Percentiles rank a stretch among this genome's conserved stretches.
phyloP scores from a whole-genome alignment of 306 rosid species.

The Trifolium dubium region DNA sequence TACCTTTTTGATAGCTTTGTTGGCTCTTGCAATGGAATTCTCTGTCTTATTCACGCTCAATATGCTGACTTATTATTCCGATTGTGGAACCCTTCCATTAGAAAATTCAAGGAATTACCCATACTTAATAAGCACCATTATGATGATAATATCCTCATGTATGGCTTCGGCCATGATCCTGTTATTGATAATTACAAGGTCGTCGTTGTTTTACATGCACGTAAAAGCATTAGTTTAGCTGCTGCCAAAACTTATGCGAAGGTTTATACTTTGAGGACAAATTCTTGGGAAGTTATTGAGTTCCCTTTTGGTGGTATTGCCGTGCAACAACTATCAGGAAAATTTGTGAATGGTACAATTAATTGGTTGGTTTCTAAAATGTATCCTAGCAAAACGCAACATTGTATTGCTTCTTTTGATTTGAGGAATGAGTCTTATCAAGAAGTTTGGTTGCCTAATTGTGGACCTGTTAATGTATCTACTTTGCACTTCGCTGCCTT shows the following conservation, averaged over 20 bases:
- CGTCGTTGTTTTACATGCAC: no score
- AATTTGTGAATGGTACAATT: no score
- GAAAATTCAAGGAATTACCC: neutral
- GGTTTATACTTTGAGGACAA: neutral
- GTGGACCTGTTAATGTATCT: neutral
- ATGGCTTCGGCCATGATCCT: neutral
- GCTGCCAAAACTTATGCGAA: no score
- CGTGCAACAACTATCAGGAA: no score
- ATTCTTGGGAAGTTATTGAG: no score
- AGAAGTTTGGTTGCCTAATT: neutral
- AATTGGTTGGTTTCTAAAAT: no score
- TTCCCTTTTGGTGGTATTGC: no score
- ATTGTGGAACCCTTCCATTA: neutral
- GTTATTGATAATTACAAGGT: no score
- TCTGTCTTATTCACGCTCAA: neutral
- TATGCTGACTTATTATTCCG: no score
- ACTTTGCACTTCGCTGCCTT: neutral
- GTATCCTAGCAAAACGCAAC: neutral
- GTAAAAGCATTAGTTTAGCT: no score
- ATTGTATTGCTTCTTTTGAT: neutral
- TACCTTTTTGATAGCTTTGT: neutral
- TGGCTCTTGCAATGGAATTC: neutral
- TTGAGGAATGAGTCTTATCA: neutral
- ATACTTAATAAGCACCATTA: neutral
- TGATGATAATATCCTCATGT: neutral